Percentiles rank a stretch among this genome's conserved stretches.
phyloP scores from a whole-genome alignment of 805 yeast species.

The Yarrowia deformans region DNA sequence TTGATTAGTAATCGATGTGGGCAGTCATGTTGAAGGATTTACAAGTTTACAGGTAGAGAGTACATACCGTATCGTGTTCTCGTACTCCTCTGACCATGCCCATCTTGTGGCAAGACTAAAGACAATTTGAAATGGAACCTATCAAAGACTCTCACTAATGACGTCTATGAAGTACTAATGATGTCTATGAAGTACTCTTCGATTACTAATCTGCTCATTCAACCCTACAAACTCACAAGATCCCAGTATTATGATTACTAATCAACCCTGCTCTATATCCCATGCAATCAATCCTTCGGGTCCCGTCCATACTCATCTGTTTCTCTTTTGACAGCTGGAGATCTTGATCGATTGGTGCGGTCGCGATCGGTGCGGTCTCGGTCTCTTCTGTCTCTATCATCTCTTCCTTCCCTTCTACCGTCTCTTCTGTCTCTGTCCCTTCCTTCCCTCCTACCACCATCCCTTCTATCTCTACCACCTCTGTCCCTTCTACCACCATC shows the following conservation, averaged over 20 bases:
- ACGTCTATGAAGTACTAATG: too few relatives aligned
- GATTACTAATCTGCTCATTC: too few relatives aligned
- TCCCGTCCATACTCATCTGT: conserved; percentile 23
- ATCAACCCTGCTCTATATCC: not conserved
- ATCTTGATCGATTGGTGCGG: not conserved
- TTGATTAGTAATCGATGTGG: too few relatives aligned
- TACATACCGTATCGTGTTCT: too few relatives aligned
- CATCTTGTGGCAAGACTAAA: too few relatives aligned
- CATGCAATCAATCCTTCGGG: not conserved
- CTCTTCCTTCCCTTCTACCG: not conserved
- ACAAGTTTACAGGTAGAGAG: too few relatives aligned
- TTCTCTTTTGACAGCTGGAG: conserved; percentile 14
- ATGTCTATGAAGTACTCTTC: too few relatives aligned
- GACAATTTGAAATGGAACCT: too few relatives aligned
- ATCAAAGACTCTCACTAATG: too few relatives aligned
- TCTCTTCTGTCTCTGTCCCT: conserved; percentile 5
- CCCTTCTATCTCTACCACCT: conserved; percentile 62
- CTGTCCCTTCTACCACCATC: not conserved
- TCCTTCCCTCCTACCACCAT: conserved; percentile 46
- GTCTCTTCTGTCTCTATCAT: not conserved
- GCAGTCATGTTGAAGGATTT: too few relatives aligned
- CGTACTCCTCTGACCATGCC: too few relatives aligned
- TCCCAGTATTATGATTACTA: not conserved
- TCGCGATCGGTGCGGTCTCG: not conserved
- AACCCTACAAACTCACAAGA: too few relatives aligned